phyloP scores from a whole-genome alignment of 805 yeast genomes.

The Debaryomyces tyrocola region DNA sequence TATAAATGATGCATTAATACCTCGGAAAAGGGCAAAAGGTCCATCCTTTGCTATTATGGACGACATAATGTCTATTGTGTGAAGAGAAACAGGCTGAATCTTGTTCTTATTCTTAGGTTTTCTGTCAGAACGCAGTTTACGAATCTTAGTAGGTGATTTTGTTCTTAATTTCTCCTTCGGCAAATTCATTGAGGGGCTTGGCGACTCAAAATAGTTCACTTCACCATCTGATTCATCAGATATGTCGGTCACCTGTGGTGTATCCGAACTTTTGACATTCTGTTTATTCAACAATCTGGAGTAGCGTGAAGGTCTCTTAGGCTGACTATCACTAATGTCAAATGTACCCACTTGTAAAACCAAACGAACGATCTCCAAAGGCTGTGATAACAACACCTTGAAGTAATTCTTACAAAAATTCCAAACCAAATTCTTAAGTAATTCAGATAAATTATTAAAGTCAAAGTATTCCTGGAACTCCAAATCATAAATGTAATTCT shows the following conservation, averaged over 20 bases:
- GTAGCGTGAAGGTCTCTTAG: slow-evolving; percentile 10
- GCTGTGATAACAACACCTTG: slow-evolving; percentile 73
- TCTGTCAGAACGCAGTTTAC: background rate
- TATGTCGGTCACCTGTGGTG: background rate
- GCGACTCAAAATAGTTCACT: slow-evolving; percentile 37
- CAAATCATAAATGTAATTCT: slow-evolving; percentile 53
- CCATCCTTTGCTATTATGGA: slow-evolving; percentile 69
- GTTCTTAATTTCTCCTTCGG: background rate
- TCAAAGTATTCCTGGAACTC: slow-evolving; percentile 71
- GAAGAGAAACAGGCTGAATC: slow-evolving; percentile 59
- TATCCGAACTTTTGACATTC: slow-evolving; percentile 6
- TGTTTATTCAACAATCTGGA: slow-evolving; percentile 11
- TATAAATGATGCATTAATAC: slow-evolving; percentile 77
- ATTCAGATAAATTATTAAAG: slow-evolving; percentile 53
- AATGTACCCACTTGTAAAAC: slow-evolving; percentile 80
- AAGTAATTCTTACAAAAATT: slow-evolving; percentile 69
- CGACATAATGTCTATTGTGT: slow-evolving; percentile 64
- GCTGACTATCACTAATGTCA: slow-evolving; percentile 18
- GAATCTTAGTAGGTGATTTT: background rate
- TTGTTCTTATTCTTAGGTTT: slow-evolving; percentile 15
- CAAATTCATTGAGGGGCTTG: slow-evolving; percentile 1
- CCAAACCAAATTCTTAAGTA: slow-evolving; percentile 55
- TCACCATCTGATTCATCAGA: slow-evolving; percentile 21
- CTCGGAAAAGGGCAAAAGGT: slow-evolving; percentile 68
- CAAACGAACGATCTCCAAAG: slow-evolving; percentile 80